phyloP scores from a whole-genome alignment of 345 rosid species.

The Dimocarpus longan region DNA sequence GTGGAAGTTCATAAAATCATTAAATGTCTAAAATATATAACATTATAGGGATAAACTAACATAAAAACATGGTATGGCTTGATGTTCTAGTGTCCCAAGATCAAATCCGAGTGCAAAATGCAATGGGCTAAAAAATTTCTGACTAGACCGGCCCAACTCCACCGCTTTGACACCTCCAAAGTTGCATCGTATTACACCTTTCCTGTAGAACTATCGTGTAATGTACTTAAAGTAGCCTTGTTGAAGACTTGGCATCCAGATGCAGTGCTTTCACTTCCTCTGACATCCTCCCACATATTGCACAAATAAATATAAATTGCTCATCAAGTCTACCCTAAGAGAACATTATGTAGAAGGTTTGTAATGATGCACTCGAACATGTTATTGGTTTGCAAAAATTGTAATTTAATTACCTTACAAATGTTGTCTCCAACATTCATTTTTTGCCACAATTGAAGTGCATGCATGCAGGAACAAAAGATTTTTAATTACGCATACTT shows the following conservation, averaged over 20 bases:
- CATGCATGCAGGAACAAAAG: constrained; percentile 58
- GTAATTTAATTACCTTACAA: constrained; percentile 69
- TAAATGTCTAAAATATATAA: too few relatives aligned
- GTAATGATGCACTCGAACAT: neutral
- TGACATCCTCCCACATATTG: constrained; percentile 64
- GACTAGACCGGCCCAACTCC: too few relatives aligned
- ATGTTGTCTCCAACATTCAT: constrained; percentile 91
- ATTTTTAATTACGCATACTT: neutral
- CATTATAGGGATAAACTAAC: too few relatives aligned
- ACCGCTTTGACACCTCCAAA: too few relatives aligned
- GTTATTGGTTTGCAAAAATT: neutral
- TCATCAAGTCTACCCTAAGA: neutral
- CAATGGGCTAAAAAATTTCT: too few relatives aligned
- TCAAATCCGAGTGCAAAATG: too few relatives aligned
- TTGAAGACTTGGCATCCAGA: constrained; percentile 92
- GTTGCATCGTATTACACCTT: too few relatives aligned
- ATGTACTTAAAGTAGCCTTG: constrained; percentile 83
- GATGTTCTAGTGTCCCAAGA: too few relatives aligned
- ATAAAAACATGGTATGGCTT: too few relatives aligned
- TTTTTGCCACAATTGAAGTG: constrained; percentile 92
- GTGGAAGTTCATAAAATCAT: too few relatives aligned
- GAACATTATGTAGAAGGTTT: neutral
- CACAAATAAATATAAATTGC: constrained; percentile 5
- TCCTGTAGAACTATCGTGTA: constrained; percentile 37
- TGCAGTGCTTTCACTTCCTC: constrained; percentile 79